Base-by-base conservation (phyloP, 345 rosid genomes). In the Rhodamnia rubescens region DNA sequence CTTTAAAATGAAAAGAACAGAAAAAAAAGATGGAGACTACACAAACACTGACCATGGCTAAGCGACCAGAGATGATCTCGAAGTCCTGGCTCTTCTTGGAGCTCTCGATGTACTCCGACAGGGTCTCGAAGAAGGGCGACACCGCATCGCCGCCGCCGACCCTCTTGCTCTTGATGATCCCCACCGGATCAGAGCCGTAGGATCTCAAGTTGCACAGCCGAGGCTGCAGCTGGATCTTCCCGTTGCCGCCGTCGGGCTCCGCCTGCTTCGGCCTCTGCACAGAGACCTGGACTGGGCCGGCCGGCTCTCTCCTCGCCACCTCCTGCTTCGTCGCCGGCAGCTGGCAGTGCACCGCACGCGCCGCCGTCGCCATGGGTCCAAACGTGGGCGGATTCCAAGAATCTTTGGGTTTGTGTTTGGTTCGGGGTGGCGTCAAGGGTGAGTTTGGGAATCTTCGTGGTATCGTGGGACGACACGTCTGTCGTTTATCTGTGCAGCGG, bases 41-140 rank as follows among this genome's bases (percentile, higher is more conserved):
- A 4, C 10, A 47, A 69, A 5, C 51, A 69, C 86, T 44, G 42
- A 95, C 98, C 98, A 97, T 97, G 26, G 98, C 98, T 27, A 97
- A 92, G 54, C 99, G 91, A 24, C 99, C 99, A 2, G 97, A 94
- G 88, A 97, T 92, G 83, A 95, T 97, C 92, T 97, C 99, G 21
- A 97, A 93, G 81, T 97, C 97, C 1, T 90, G 98, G 85, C 98
- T 97, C 89, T 95, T 95, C 92, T 91, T 93, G 27, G 96, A 91
- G 89, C 98, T 97, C 86, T 97, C 99, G 2, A 97, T 93, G 87
- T 97, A 97, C 86, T 95, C 96, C 53, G 98, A 95, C 81, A 95
- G 88, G 2, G 91, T 92, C 87, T 93, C 97, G 40, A 95, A 95
- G 86, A 95, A 95, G 59, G 95, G 91, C 15, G 95, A 89, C 59